Evolutionary conservation across 345 rosid species (phyloP), one percentile per base, ranked within the genome.

Genomic region (Balakata baccata): DNA sequence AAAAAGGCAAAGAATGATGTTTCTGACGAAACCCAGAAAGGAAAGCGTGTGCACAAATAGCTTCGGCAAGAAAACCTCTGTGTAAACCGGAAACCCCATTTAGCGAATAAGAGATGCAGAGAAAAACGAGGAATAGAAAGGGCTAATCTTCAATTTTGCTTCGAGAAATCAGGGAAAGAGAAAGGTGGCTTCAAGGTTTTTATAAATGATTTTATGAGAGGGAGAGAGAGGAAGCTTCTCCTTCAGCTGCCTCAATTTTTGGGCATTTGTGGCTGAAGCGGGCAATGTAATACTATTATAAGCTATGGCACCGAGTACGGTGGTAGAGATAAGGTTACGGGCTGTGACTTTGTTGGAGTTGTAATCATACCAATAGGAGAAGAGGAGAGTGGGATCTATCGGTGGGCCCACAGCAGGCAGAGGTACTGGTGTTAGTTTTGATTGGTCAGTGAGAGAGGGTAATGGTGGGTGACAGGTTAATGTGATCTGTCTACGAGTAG

Each of bases 61-160:
- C 73, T 82, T 90, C 1, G 96, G 97, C 69, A 92, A 60, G 79
- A 85, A 87, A 6, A 90, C 89, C 65, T 94, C 93, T 4, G 92
- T 82, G 82, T 88, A 94, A 43, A 92, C 87, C 10, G 98, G 94
- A 74, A 92, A 94, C 2, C 98, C 98, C 97, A 94, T 92, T 66
- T 71, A 29, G 20, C 7, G 7, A 8, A 14, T 12, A 11, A 64
- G 60, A 67, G 23, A 62, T 57, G 58, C 34, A 65, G 20, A 29
- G 62, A 29, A 11, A 50, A 7, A 9, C 34, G 34, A 29, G 34
- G 34, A 29, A n/a, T n/a, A 29, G 34, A 29, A 2, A 29, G 34
- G 34, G 34, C 1, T 29, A 29, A 29, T 29, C 2, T 29, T 29
- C 34, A 29, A 29, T 29, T 29, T 29, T 29, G 34, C 34, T 23